Conservation (phyloP, 148 eudicot species). For the Fagopyrum homotropicum region DNA sequence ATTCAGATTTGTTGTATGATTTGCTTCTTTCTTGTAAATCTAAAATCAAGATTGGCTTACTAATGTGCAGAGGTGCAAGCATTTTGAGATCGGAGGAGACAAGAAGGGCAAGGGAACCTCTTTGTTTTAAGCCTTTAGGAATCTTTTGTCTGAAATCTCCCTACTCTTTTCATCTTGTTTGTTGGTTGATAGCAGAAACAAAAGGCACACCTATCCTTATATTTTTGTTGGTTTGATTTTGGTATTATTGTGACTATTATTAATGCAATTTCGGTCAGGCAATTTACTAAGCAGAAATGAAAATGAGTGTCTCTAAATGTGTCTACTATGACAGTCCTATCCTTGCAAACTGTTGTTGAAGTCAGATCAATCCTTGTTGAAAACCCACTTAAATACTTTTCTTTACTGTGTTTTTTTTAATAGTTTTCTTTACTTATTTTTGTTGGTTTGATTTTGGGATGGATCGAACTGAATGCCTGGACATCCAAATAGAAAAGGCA, state of each 20-base stretch:
- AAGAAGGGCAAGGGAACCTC: constrained; percentile 43
- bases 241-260: not conserved
- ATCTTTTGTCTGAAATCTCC: not conserved
- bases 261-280: not conserved
- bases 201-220: not conserved
- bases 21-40: not conserved
- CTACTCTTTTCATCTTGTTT: constrained; percentile 1
- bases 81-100: constrained; percentile 44
- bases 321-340: too few species aligned
- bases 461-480: too few species aligned
- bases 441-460: too few species aligned
- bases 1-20: not conserved
- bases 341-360: too few species aligned
- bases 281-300: too few species aligned
- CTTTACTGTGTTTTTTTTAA: too few species aligned
- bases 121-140: constrained; percentile 19
- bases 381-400: too few species aligned
- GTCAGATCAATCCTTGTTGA: too few species aligned
- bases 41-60: not conserved
- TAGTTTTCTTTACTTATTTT: too few species aligned
- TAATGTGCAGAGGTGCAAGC: constrained; percentile 37
- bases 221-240: not conserved
- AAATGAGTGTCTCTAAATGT: too few species aligned
- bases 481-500: too few species aligned
- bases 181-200: not conserved